Conservation (phyloP, 1,139 yeast species). For the Chernovozyma sophiae-reginae region DNA sequence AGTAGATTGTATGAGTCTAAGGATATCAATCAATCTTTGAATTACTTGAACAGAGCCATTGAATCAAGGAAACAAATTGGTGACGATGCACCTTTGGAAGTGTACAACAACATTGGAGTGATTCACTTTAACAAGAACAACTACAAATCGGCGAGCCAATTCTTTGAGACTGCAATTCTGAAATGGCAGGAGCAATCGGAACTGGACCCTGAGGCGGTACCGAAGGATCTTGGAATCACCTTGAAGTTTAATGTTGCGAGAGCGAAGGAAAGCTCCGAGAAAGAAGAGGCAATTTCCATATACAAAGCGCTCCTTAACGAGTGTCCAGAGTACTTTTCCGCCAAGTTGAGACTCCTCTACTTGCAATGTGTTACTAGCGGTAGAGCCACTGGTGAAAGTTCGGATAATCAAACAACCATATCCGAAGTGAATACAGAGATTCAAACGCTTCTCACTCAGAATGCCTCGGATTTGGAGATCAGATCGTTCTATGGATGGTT, state of each 20-base stretch:
- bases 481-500: conserved; percentile 95
- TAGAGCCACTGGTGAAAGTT: conserved; percentile 10
- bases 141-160: conserved; percentile 33
- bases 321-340: conserved; percentile 73
- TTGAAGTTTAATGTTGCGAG: conserved; percentile 63
- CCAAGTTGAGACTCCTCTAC: conserved; percentile 67
- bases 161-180: conserved; percentile 49
- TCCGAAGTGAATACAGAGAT: conserved; percentile 51
- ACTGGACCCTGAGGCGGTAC: conserved; percentile 18
- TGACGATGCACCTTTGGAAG: conserved; percentile 56
- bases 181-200: conserved; percentile 12
- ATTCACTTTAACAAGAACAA: conserved; percentile 69
- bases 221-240: conserved; percentile 39
- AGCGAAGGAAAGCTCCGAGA: conserved; percentile 46
- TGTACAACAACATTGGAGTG: conserved; percentile 83
- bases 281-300: conserved; percentile 38
- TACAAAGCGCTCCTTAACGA: conserved; percentile 54
- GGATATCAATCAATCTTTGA: conserved; percentile 56
- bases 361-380: conserved; percentile 32
- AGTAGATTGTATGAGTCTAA: conserved; percentile 64
- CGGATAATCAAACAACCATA: conserved; percentile 25
- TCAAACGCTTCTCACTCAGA: conserved; percentile 47
- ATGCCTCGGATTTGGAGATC: conserved; percentile 68
- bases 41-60: conserved; percentile 53
- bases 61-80: conserved; percentile 45